Conservation (phyloP, 2,329 filamentous ascomycete genomes). For the Ophiosphaerella narmari region DNA sequence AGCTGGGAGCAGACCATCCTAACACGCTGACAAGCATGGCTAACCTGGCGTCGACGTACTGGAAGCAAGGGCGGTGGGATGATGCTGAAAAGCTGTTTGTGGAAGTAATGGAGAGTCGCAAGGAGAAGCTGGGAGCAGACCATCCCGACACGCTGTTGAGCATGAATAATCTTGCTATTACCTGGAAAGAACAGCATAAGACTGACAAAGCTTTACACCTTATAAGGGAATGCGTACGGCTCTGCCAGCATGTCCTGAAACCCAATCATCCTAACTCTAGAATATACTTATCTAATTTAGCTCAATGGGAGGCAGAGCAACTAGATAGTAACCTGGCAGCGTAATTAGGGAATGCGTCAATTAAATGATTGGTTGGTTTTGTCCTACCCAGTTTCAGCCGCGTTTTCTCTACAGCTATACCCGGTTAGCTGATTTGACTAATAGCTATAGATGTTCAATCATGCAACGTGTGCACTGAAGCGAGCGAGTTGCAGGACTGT, state of each 20-base stretch:
- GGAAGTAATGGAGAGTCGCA: no score
- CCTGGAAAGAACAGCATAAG: not conserved
- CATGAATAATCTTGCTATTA: slow-evolving; percentile 5
- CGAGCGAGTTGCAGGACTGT: slow-evolving; percentile 8
- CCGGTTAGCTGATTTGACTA: no score
- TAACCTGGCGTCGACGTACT: no score
- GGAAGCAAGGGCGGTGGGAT: no score
- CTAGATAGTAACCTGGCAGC: no score
- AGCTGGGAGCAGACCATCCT: slow-evolving; percentile 2
- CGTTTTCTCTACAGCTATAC: no score
- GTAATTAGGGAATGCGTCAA: no score
- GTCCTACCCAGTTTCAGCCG: no score
- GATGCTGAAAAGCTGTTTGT: no score
- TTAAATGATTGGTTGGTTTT: no score
- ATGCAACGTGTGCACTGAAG: slow-evolving; percentile 13
- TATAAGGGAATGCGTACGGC: slow-evolving; percentile 3
- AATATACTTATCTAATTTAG: not conserved
- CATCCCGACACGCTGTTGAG: no score
- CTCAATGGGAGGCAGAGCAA: not conserved
- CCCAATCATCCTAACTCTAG: slow-evolving; percentile 1
- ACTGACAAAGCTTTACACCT: slow-evolving; percentile 3
- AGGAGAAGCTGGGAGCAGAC: no score
- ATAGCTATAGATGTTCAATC: not conserved
- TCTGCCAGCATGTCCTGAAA: not conserved
- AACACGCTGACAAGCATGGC: slow-evolving; percentile 3